Evolutionary conservation across 2,329 filamentous ascomycete species (phyloP).

Genomic region (Fusarium illudens): DNA sequence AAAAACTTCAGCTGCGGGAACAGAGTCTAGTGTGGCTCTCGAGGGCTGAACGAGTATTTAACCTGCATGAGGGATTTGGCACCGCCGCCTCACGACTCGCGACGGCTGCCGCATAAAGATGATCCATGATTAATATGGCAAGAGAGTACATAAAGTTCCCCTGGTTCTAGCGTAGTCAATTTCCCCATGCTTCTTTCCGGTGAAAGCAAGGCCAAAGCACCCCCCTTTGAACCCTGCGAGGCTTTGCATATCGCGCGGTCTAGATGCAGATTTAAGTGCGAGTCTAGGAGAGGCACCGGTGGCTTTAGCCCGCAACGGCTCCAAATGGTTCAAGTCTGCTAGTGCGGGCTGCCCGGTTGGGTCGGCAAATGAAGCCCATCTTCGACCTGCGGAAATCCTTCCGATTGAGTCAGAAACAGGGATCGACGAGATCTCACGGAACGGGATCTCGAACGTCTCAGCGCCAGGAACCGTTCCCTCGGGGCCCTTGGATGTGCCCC

Average conservation of each 20-base stretch:
- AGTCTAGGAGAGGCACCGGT: not conserved
- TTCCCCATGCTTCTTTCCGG: not conserved
- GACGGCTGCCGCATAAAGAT: not conserved
- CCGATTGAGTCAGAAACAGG: not conserved
- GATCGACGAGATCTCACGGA: not conserved
- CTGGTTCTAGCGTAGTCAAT: not conserved
- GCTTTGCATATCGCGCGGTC: not conserved
- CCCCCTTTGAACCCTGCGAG: not conserved
- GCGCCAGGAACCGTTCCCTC: not conserved
- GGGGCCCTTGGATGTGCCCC: not conserved
- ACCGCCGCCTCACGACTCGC: not conserved
- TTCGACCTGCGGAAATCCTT: not conserved
- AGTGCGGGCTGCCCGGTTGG: not conserved
- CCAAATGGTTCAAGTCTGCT: not conserved
- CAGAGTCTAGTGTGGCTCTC: not conserved
- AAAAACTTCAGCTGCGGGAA: not conserved
- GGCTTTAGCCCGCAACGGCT: not conserved
- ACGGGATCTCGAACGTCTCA: not conserved
- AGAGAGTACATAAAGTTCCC: not conserved
- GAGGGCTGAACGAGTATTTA: constrained; percentile 27
- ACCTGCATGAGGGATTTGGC: constrained; percentile 6
- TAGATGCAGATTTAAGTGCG: not conserved
- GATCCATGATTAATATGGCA: not conserved
- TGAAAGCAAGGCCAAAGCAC: not conserved
- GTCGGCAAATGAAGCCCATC: not conserved